A percentile compares a stretch with the other conserved stretches of the same genome.
phyloP scores from a whole-genome alignment of 2,329 filamentous ascomycete genomes.

The Exophiala mesophila region DNA sequence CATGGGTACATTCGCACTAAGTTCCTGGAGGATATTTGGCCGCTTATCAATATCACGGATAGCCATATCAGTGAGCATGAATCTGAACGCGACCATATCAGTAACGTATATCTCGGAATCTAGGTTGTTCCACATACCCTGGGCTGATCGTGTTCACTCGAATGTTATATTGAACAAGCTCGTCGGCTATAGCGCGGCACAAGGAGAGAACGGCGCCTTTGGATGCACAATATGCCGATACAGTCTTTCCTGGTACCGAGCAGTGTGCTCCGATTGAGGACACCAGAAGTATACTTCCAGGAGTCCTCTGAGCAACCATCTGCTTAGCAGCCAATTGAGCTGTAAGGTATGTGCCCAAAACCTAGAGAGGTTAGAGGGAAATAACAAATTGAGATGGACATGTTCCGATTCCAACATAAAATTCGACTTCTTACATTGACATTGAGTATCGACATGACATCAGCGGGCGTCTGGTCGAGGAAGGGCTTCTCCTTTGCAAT shows the following conservation, averaged over 20 bases:
- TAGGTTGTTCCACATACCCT: too few species aligned
- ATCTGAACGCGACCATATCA: too few species aligned
- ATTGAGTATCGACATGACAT: conserved; percentile 37
- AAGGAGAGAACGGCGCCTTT: conserved; percentile 39
- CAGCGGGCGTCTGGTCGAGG: conserved; percentile 40
- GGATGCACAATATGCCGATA: conserved; percentile 24
- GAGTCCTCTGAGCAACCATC: conserved; percentile 48
- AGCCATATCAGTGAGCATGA: conserved; percentile 36
- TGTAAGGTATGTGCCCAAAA: conserved; percentile 39
- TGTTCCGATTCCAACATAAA: neutral
- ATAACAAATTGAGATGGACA: neutral
- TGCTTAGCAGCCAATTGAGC: conserved; percentile 47
- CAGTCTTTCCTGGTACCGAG: conserved; percentile 13
- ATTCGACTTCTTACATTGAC: conserved; percentile 37
- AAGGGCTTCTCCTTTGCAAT: conserved; percentile 43
- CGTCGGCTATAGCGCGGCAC: conserved; percentile 39
- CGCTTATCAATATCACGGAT: neutral
- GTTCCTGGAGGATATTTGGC: neutral
- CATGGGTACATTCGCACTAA: neutral
- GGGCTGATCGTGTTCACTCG: conserved; percentile 46
- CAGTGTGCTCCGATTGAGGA: conserved; percentile 18
- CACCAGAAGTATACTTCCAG: conserved; percentile 19
- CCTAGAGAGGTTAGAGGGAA: too few species aligned
- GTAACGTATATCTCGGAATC: too few species aligned
- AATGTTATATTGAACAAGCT: conserved; percentile 45